Evolutionary conservation across 306 rosid species (phyloP).

Genomic region (Canavalia ensiformis): DNA sequence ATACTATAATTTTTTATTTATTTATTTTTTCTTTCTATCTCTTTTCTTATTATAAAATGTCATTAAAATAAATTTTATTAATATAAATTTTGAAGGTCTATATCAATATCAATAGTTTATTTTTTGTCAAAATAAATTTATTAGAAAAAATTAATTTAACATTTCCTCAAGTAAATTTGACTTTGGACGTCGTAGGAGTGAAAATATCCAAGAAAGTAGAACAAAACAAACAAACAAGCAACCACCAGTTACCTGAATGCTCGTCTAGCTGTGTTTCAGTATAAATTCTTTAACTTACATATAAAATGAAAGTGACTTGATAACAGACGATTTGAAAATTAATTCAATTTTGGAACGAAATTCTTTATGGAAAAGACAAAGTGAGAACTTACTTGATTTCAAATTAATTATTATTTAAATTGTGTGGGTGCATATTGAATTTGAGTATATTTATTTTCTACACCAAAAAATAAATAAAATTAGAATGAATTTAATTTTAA

Average conservation of each 20-base stretch:
- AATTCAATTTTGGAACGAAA: neutral
- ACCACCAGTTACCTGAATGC: neutral
- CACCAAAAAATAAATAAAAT: neutral
- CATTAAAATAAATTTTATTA: no score
- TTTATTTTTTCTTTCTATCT: no score
- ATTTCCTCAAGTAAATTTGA: neutral
- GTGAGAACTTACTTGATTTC: neutral
- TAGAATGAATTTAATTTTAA: neutral
- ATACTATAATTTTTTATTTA: no score
- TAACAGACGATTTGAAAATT: neutral
- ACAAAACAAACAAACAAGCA: constrained; percentile 32
- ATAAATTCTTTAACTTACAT: neutral
- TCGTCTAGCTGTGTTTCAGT: neutral
- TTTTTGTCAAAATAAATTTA: no score
- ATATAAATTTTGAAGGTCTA: no score
- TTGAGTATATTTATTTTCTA: neutral
- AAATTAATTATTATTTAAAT: neutral
- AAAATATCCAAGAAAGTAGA: constrained; percentile 7
- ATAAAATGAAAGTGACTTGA: constrained; percentile 30
- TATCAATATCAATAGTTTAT: no score
- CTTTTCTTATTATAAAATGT: no score
- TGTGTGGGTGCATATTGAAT: neutral
- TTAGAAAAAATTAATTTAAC: no score
- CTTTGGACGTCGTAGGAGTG: neutral
- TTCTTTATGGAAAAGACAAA: constrained; percentile 8